These are phyloP conservation scores for Botryotinia calthae DNA, from an alignment of 2,329 filamentous ascomycete genomes.

Conservation along the genomic window DNA sequence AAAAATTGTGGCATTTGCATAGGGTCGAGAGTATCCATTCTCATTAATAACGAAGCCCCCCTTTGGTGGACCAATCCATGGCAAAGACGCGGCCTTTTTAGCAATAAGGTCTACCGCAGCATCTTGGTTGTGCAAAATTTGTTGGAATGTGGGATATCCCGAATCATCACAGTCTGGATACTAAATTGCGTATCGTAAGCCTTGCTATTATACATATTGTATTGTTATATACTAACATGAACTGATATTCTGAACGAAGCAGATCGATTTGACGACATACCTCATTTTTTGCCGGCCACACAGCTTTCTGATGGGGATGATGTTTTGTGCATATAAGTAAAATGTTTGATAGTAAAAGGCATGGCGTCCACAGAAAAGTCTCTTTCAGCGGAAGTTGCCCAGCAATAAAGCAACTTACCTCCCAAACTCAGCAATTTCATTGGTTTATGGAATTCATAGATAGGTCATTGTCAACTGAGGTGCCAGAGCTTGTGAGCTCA, in stretches of 20 bases:
- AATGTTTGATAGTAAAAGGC: background rate
- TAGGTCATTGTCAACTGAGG: background rate
- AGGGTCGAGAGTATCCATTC: slow-evolving; percentile 9
- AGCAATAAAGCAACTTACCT: background rate
- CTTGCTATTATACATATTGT: background rate
- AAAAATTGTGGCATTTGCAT: slow-evolving; percentile 6
- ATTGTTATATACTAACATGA: background rate
- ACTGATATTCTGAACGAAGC: slow-evolving; percentile 2
- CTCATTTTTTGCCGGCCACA: background rate
- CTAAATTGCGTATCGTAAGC: background rate
- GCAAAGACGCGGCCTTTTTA: slow-evolving; percentile 2
- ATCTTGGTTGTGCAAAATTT: slow-evolving; percentile 10
- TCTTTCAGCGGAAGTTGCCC: slow-evolving; percentile 6
- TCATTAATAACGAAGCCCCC: slow-evolving; percentile 6
- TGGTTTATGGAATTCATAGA: background rate
- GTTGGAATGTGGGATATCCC: slow-evolving; percentile 7
- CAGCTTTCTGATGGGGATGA: background rate
- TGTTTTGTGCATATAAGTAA: background rate
- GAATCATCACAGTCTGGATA: background rate
- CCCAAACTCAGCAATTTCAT: background rate
- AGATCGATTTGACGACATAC: background rate
- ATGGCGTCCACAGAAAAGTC: background rate
- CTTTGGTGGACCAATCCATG: slow-evolving; percentile 9
- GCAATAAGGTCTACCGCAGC: slow-evolving; percentile 9
- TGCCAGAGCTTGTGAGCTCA: background rate